Base-by-base conservation (phyloP, 257 asterid genomes). In the Nicotiana otophora region DNA sequence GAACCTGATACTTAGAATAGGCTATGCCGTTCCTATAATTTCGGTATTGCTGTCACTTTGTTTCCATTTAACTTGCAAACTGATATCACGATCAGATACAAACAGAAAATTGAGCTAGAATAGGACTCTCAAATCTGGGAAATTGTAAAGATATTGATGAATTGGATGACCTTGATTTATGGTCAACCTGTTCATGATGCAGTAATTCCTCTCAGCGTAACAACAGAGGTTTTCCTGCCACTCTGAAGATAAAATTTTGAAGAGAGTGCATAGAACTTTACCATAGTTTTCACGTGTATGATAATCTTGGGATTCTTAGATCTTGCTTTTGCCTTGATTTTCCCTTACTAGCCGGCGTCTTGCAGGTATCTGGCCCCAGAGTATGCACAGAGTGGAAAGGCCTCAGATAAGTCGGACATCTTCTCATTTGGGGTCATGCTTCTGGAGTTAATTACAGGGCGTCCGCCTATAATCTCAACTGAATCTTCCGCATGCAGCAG, bases 301-400 rank as follows among this genome's bases (percentile, higher is more conserved):
- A 39, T 23, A 72, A 2, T 72, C 33, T 39, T 70, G 9, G 58
- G 33, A 8, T 42, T 46, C 23, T 36, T 72, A 72, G 79, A 11
- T 15, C 58, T 53, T 14, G 7, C 19, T 15, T 48, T 53, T 53
- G 26, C 58, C 79, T 70, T 72, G 61, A 14, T 23, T 46, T 14
- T 72, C 60, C 23, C 79, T 72, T 72, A 46, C 70, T 28, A 64
- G 6, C 69, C 1, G 42, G 26, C 12, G 16, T 75, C 80, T 75
- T 78, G 75, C 74, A 85, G 88, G 77, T 85, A 85, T 23, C 64
- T 85, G 61, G 88, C 88, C 26, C 85, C 84, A 20, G 85, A 82
- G 26, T 85, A 82, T 78, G 85, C 85, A 57, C 60, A 30, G 39
- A 77, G 81, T 57, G 88, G 88, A 19, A 82, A 82, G 39, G 34